Conservation (phyloP, 2,329 filamentous ascomycete species). For the Elsinoe ampelina region DNA sequence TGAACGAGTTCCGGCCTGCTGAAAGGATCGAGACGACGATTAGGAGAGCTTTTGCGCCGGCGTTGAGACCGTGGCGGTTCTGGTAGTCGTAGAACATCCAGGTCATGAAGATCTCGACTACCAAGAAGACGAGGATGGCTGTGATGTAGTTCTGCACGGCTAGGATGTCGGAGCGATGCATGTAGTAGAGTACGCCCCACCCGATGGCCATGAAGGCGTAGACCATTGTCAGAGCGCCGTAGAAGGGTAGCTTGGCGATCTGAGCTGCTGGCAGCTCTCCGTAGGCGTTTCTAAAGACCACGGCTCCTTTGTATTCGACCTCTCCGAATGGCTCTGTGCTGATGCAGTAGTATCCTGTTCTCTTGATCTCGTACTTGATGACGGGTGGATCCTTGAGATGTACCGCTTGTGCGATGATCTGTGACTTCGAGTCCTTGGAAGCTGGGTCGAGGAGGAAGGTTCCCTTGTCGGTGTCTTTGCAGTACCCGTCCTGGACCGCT, state of each 20-base stretch:
- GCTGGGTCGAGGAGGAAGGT: constrained; percentile 75
- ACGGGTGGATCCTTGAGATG: constrained; percentile 66
- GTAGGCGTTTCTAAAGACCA: constrained; percentile 92
- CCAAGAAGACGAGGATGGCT: constrained; percentile 86
- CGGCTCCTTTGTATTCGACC: constrained; percentile 65
- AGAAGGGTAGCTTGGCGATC: constrained; percentile 95
- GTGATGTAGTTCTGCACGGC: constrained; percentile 99
- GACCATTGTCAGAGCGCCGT: constrained; percentile 84
- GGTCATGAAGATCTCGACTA: constrained; percentile 94
- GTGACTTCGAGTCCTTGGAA: constrained; percentile 58
- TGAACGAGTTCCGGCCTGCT: constrained; percentile 91
- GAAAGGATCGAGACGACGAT: constrained; percentile 88
- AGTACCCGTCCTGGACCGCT: constrained; percentile 59
- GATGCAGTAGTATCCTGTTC: constrained; percentile 95
- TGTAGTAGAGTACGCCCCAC: constrained; percentile 93
- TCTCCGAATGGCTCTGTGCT: constrained; percentile 62
- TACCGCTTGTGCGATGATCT: constrained; percentile 71
- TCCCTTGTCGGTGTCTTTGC: constrained; percentile 68
- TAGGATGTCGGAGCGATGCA: constrained; percentile 86
- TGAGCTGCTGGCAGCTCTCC: constrained; percentile 92
- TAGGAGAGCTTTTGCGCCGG: constrained; percentile 75
- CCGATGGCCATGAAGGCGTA: constrained; percentile 81
- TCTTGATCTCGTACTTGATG: constrained; percentile 74
- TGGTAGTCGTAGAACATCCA: constrained; percentile 98
- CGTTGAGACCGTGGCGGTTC: constrained; percentile 78